These are phyloP conservation scores for Coleophoma crateriformis DNA, from an alignment of 2,329 filamentous ascomycete species.

Conservation along the genomic window DNA sequence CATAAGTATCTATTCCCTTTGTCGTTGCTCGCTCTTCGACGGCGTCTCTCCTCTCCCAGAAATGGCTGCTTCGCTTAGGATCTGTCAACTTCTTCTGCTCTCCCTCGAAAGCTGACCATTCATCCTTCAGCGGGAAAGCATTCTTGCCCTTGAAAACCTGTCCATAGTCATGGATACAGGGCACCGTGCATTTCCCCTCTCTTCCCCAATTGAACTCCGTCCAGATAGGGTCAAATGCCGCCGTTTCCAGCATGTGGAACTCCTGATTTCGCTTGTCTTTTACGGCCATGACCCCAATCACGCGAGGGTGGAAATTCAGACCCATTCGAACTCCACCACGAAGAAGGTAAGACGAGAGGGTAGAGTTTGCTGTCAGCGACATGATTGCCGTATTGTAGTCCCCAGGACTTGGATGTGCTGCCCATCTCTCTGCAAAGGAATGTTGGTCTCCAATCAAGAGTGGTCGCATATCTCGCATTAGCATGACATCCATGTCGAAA, in stretches of 20 bases:
- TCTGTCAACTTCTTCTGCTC: constrained; percentile 28
- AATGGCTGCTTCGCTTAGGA: constrained; percentile 17
- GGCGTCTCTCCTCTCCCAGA: constrained; percentile 18
- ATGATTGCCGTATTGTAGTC: constrained; percentile 54
- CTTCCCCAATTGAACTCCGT: constrained; percentile 49
- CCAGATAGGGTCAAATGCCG: constrained; percentile 52
- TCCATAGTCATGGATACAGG: constrained; percentile 47
- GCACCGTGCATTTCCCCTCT: constrained; percentile 45
- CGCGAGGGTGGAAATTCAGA: constrained; percentile 49
- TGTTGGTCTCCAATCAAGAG: constrained; percentile 42
- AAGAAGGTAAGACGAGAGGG: constrained; percentile 47
- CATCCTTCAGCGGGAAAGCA: constrained; percentile 36
- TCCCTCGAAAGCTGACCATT: constrained; percentile 47
- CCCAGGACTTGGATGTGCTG: constrained; percentile 42
- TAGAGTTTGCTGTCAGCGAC: constrained; percentile 49
- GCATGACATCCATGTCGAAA: constrained; percentile 50
- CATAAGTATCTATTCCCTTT: constrained; percentile 14
- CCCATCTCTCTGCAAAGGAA: constrained; percentile 50
- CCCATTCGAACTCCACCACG: constrained; percentile 52
- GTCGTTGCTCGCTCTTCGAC: constrained; percentile 8
- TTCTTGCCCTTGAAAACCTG: constrained; percentile 45
- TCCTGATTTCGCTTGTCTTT: constrained; percentile 48
- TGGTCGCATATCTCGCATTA: constrained; percentile 49
- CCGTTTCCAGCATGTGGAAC: constrained; percentile 51
- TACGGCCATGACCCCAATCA: constrained; percentile 50